A percentile compares a stretch with the other conserved stretches of the same genome.
Conservation (phyloP, 768 basidiomycete species). For the Pilatotrama ljubarskyi region DNA sequence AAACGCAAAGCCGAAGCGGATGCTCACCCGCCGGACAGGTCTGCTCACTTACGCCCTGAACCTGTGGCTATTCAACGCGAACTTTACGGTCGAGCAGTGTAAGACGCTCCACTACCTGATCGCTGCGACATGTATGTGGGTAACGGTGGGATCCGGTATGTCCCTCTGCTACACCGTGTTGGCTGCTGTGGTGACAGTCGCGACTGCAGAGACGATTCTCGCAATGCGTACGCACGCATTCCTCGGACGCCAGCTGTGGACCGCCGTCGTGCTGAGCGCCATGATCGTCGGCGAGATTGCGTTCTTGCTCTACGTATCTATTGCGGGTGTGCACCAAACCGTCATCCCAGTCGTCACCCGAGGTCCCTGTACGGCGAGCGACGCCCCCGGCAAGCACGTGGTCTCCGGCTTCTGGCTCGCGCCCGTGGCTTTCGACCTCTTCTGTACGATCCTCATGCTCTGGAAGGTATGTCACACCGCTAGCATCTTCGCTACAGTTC, state of each 20-base stretch:
- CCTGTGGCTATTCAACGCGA: constrained; percentile 13
- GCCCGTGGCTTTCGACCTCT: constrained; percentile 13
- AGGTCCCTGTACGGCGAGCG: constrained; percentile 9
- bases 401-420: constrained; percentile 13
- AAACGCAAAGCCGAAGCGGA: too few species aligned
- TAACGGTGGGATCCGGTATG: constrained; percentile 9
- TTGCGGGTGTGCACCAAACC: constrained; percentile 10
- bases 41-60: not conserved
- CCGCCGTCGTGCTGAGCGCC: not conserved
- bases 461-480: not conserved
- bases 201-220: constrained; percentile 4
- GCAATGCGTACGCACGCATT: constrained; percentile 12
- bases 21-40: not conserved
- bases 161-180: too few species aligned
- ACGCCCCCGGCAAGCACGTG: constrained; percentile 7
- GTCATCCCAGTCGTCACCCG: constrained; percentile 6
- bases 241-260: constrained; percentile 5
- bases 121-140: constrained; percentile 13
- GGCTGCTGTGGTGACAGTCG: not conserved
- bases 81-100: constrained; percentile 5
- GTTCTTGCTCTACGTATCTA: constrained; percentile 7
- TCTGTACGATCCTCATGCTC: constrained; percentile 10
- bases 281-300: constrained; percentile 13
- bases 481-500: not conserved
- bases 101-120: constrained; percentile 11